Evolutionary conservation across 768 basidiomycete species (phyloP).

Genomic region (Pholiota microspora): DNA sequence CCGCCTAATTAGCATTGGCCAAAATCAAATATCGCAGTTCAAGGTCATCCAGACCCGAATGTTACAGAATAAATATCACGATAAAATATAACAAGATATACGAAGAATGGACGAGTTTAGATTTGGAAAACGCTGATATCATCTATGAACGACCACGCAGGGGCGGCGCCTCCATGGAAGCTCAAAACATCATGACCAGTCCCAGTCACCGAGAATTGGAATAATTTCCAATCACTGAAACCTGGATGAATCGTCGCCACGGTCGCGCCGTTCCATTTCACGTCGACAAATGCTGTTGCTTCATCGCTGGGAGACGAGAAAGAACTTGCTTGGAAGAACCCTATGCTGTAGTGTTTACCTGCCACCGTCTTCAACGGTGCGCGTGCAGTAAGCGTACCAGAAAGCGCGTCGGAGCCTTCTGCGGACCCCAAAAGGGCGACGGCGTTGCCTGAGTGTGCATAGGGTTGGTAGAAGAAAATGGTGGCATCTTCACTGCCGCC

Average conservation of each 20-base stretch:
- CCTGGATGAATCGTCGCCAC: slow-evolving; percentile 32
- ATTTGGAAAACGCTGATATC: slow-evolving; percentile 28
- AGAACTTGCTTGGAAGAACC: slow-evolving; percentile 36
- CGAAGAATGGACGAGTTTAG: too few relatives aligned
- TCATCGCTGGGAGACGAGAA: slow-evolving; percentile 30
- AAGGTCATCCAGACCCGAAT: too few relatives aligned
- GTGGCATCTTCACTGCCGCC: slow-evolving; percentile 38
- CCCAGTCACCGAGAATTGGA: slow-evolving; percentile 30
- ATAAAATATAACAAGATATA: neutral
- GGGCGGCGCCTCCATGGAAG: slow-evolving; percentile 39
- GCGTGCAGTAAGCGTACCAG: slow-evolving; percentile 33
- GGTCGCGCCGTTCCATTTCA: slow-evolving; percentile 39
- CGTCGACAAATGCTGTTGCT: slow-evolving; percentile 30
- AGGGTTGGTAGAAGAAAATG: slow-evolving; percentile 36
- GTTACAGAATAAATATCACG: neutral
- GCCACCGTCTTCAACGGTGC: slow-evolving; percentile 27
- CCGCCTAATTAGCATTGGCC: neutral
- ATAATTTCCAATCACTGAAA: slow-evolving; percentile 33
- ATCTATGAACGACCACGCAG: slow-evolving; percentile 47
- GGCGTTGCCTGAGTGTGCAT: slow-evolving; percentile 34
- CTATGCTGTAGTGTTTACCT: slow-evolving; percentile 33
- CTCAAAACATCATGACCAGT: slow-evolving; percentile 31
- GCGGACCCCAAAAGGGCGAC: slow-evolving; percentile 40
- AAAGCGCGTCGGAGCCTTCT: slow-evolving; percentile 27
- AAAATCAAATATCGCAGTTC: too few relatives aligned